These are phyloP conservation scores for Akebia trifoliata DNA, from an alignment of 164 flowering plant genomes.

Conservation along the genomic window DNA sequence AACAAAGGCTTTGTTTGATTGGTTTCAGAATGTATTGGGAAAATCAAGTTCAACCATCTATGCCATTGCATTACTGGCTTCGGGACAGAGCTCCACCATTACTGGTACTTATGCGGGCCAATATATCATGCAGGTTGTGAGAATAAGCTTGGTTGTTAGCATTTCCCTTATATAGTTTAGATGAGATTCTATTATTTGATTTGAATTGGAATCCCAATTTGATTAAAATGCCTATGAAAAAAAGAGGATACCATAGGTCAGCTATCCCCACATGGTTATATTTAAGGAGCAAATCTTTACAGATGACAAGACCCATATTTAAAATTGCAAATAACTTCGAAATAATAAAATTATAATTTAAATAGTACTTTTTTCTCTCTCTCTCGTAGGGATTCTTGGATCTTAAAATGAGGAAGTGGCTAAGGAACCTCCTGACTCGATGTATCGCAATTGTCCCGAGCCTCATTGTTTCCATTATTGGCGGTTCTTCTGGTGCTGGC, in stretches of 20 bases:
- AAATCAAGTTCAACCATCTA: constrained; percentile 53
- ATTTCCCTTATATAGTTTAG: too few relatives aligned
- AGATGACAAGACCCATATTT: too few relatives aligned
- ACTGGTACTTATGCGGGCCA: constrained; percentile 96
- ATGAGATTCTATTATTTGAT: too few relatives aligned
- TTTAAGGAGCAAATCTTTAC: too few relatives aligned
- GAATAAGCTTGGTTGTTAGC: not conserved
- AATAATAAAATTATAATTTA: too few relatives aligned
- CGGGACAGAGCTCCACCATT: constrained; percentile 88
- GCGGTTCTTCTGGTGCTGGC: constrained; percentile 78
- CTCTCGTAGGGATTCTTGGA: constrained; percentile 67
- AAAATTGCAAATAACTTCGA: too few relatives aligned
- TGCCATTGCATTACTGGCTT: constrained; percentile 73
- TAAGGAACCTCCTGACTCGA: constrained; percentile 61
- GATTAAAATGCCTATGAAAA: too few relatives aligned
- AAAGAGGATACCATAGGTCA: too few relatives aligned
- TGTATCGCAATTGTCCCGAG: constrained; percentile 74
- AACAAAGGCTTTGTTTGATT: not conserved
- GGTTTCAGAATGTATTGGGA: constrained; percentile 69
- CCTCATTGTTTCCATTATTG: constrained; percentile 60
- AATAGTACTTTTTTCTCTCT: not conserved
- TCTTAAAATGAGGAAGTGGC: constrained; percentile 68
- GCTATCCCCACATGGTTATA: too few relatives aligned
- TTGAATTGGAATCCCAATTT: too few relatives aligned
- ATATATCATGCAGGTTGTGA: constrained; percentile 72